Percentiles rank a stretch among this genome's conserved stretches.
phyloP scores from a whole-genome alignment of 2,329 filamentous ascomycete species.

The Macrophomina pseudophaseolina region DNA sequence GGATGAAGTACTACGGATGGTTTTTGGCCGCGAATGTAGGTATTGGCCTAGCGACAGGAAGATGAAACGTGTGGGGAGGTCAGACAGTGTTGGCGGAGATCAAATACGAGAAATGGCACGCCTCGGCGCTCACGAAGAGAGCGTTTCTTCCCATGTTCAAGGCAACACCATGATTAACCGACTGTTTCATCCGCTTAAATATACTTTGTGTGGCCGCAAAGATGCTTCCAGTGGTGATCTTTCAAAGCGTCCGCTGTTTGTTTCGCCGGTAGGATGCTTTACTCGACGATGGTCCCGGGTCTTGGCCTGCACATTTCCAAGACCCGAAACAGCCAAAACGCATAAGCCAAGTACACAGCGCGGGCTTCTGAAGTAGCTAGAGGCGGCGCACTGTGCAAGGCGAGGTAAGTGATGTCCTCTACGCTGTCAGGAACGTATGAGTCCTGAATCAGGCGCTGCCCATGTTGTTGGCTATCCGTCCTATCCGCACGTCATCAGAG shows the following conservation, averaged over 20 bases:
- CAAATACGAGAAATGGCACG: constrained; percentile 1
- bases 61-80: too few relatives aligned
- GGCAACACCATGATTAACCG: too few relatives aligned
- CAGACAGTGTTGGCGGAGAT: background rate
- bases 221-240: too few relatives aligned
- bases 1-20: too few relatives aligned
- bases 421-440: background rate
- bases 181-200: too few relatives aligned
- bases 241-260: too few relatives aligned
- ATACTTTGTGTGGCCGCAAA: too few relatives aligned
- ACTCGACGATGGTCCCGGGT: too few relatives aligned
- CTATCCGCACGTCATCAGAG: background rate
- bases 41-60: too few relatives aligned
- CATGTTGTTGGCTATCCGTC: background rate
- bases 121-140: background rate
- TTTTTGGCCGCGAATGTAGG: too few relatives aligned
- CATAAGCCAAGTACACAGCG: background rate
- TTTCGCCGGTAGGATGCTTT: too few relatives aligned
- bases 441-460: background rate
- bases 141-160: too few relatives aligned
- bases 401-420: background rate
- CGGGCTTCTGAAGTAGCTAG: background rate
- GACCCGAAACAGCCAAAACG: background rate
- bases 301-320: background rate
- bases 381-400: background rate